These are phyloP conservation scores for Knoxdaviesia proteae DNA, from an alignment of 2,329 filamentous ascomycete genomes.

Conservation along the genomic window DNA sequence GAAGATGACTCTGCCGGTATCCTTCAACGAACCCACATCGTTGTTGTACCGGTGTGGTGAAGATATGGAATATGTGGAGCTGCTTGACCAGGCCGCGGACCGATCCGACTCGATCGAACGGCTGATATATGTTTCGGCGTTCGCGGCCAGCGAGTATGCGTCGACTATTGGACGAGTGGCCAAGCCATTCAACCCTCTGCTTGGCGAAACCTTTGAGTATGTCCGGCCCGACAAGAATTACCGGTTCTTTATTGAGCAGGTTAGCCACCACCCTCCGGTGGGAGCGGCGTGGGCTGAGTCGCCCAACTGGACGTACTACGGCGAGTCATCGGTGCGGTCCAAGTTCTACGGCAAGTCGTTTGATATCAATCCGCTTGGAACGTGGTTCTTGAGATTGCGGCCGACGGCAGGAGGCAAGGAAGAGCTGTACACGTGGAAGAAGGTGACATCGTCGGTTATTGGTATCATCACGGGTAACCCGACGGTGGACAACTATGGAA, in stretches of 20 bases:
- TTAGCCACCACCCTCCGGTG: slow-evolving; percentile 89
- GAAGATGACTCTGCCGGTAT: slow-evolving; percentile 95
- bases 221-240: slow-evolving; percentile 90
- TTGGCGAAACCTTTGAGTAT: slow-evolving; percentile 95
- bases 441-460: slow-evolving; percentile 91
- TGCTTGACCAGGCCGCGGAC: slow-evolving; percentile 74
- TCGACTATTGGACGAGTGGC: slow-evolving; percentile 92
- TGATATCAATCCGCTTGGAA: slow-evolving; percentile 87
- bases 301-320: slow-evolving; percentile 91
- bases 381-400: slow-evolving; percentile 81
- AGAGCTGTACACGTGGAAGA: slow-evolving; percentile 96
- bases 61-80: slow-evolving; percentile 93
- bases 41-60: slow-evolving; percentile 85
- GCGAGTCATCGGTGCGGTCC: slow-evolving; percentile 83
- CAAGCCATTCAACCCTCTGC: slow-evolving; percentile 91
- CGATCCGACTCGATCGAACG: slow-evolving; percentile 75
- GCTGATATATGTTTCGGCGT: slow-evolving; percentile 83
- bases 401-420: slow-evolving; percentile 54
- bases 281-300: slow-evolving; percentile 87
- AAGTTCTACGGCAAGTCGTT: slow-evolving; percentile 98
- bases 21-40: slow-evolving; percentile 96
- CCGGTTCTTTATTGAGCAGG: slow-evolving; percentile 95
- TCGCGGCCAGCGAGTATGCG: slow-evolving; percentile 89
- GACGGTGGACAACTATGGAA: slow-evolving; percentile 90
- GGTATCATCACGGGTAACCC: slow-evolving; percentile 96